These are phyloP conservation scores for Yarrowia bubula DNA, from an alignment of 805 yeast genomes.

Conservation along the genomic window DNA sequence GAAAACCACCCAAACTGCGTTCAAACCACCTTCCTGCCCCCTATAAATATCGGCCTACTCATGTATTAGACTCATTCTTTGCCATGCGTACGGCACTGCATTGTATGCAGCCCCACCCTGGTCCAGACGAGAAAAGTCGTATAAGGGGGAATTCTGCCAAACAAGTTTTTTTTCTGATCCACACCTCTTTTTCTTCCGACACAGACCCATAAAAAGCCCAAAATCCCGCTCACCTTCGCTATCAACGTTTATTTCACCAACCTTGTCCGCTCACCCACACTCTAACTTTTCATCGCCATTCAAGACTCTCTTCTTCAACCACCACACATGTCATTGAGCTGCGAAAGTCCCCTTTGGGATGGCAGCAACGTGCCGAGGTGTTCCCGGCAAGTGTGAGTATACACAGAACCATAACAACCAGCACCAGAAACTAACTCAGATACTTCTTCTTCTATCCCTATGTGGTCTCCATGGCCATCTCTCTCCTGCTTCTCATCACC, in stretches of 20 bases:
- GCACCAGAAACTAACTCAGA: slow-evolving; percentile 18
- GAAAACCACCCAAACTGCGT: neutral
- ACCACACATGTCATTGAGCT: slow-evolving; percentile 22
- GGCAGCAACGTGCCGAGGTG: slow-evolving; percentile 26
- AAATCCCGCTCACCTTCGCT: too few relatives aligned
- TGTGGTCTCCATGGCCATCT: neutral
- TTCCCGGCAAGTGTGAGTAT: slow-evolving; percentile 20
- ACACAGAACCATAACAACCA: neutral
- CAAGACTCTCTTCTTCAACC: neutral
- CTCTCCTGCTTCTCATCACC: slow-evolving; percentile 7
- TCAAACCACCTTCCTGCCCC: neutral
- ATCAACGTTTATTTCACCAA: too few relatives aligned
- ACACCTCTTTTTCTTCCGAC: too few relatives aligned
- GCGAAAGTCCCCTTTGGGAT: slow-evolving; percentile 27
- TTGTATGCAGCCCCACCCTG: slow-evolving; percentile 23
- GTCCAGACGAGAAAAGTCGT: too few relatives aligned
- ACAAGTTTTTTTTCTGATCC: neutral
- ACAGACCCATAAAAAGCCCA: too few relatives aligned
- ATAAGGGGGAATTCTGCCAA: neutral
- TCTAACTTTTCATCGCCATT: slow-evolving; percentile 1
- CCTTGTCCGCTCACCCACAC: too few relatives aligned
- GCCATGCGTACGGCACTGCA: slow-evolving; percentile 23
- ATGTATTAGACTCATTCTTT: slow-evolving; percentile 19
- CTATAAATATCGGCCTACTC: too few relatives aligned
- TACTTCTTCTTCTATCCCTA: slow-evolving; percentile 26